Evolutionary conservation across 768 basidiomycete species (phyloP).

Genomic region (Steccherinum ochraceum): DNA sequence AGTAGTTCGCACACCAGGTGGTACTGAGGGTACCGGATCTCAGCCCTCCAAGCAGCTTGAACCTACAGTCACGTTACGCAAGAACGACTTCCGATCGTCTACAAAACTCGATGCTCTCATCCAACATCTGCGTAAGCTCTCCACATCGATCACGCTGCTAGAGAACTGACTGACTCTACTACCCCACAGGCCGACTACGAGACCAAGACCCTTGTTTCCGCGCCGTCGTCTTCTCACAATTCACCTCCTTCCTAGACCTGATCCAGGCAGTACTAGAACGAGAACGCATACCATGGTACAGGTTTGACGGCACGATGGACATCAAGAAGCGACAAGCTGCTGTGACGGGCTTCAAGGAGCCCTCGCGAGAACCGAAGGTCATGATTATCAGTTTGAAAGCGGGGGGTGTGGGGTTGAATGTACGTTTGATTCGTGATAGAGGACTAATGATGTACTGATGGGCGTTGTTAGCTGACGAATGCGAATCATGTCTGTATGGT

Average conservation of each 20-base stretch:
- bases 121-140: conserved; percentile 54
- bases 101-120: conserved; percentile 88
- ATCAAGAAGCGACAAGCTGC: conserved; percentile 74
- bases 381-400: conserved; percentile 80
- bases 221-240: conserved; percentile 87
- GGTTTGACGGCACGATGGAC: conserved; percentile 93
- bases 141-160: neutral
- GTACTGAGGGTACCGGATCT: conserved; percentile 11
- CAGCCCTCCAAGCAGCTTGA: conserved; percentile 25
- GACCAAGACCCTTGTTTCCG: conserved; percentile 73
- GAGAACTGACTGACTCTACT: neutral
- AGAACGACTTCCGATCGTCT: conserved; percentile 83
- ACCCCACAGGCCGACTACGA: conserved; percentile 45
- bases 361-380: conserved; percentile 67
- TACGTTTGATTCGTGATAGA: conserved; percentile 27
- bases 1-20: conserved; percentile 41
- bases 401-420: conserved; percentile 88
- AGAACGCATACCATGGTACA: conserved; percentile 60
- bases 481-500: conserved; percentile 90
- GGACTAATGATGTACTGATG: conserved; percentile 1
- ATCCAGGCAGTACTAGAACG: conserved; percentile 67
- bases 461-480: conserved; percentile 48
- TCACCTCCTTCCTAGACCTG: conserved; percentile 81
- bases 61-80: conserved; percentile 51
- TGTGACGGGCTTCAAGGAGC: conserved; percentile 68